Conservation (phyloP, 148 eudicot genomes). For the Chenopodium album region DNA sequence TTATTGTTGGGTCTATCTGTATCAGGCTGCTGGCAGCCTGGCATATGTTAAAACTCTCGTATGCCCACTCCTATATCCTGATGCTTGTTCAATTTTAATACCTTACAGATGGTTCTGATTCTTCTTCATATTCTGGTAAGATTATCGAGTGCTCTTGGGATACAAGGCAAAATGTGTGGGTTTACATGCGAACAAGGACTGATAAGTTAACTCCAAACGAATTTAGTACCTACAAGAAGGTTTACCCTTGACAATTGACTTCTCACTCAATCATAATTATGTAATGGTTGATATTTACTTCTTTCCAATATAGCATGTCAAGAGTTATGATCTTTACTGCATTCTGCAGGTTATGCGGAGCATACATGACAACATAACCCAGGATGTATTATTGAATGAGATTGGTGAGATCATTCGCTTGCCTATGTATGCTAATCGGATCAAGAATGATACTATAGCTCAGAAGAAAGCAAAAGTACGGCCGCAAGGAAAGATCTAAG, state of each 20-base stretch:
- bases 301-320: background rate
- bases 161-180: slow-evolving; percentile 55
- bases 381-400: slow-evolving; percentile 66
- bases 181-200: slow-evolving; percentile 53
- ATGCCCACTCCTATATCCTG: background rate
- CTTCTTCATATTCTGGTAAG: slow-evolving; percentile 61
- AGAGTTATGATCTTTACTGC: background rate
- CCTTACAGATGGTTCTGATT: slow-evolving; percentile 57
- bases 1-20: background rate
- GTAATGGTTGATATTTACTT: background rate
- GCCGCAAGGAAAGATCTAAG: background rate
- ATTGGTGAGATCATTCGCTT: slow-evolving; percentile 60
- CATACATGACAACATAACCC: slow-evolving; percentile 72
- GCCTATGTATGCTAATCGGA: slow-evolving; percentile 89
- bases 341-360: slow-evolving; percentile 71
- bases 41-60: background rate
- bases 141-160: slow-evolving; percentile 79
- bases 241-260: slow-evolving; percentile 8
- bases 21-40: background rate
- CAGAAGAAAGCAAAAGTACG: slow-evolving; percentile 21
- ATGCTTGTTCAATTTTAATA: background rate
- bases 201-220: slow-evolving; percentile 84
- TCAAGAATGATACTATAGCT: slow-evolving; percentile 54
- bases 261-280: background rate
- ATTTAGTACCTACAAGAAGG: slow-evolving; percentile 75